A percentile compares a stretch with the other conserved stretches of the same genome.
Conservation (phyloP, 2,329 filamentous ascomycete species). For the Bisporella sp. region DNA sequence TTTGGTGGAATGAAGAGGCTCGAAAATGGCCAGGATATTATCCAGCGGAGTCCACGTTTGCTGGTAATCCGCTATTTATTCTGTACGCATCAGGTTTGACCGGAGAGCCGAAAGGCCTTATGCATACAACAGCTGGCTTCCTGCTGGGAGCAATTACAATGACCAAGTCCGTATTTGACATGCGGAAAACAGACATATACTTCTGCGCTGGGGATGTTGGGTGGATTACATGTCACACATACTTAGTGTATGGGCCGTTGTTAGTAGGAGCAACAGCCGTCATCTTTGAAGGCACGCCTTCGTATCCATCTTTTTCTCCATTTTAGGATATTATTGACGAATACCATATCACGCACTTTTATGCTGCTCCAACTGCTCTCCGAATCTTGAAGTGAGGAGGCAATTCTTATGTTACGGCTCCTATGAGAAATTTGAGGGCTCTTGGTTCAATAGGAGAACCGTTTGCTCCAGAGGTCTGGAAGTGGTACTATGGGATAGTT, state of each 20-base stretch:
- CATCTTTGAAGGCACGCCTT: background rate
- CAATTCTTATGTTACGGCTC: background rate
- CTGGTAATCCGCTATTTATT: background rate
- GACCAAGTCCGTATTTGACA: background rate
- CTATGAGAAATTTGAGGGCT: background rate
- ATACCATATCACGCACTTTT: background rate
- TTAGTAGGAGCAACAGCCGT: background rate
- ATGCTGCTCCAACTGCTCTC: background rate
- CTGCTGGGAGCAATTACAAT: background rate
- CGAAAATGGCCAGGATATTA: background rate
- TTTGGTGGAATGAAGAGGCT: background rate
- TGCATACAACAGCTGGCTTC: background rate
- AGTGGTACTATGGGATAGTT: background rate
- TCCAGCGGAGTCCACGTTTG: background rate
- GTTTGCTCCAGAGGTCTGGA: background rate
- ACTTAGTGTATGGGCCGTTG: background rate
- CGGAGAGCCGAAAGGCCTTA: background rate
- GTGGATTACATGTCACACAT: background rate
- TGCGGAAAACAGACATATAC: background rate
- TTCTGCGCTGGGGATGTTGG: background rate
- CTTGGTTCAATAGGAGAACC: background rate
- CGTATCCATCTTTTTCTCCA: background rate
- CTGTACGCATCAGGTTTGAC: background rate
- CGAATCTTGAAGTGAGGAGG: background rate
- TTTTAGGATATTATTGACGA: background rate